A percentile compares a stretch with the other conserved stretches of the same genome.
Conservation (phyloP, 768 basidiomycete genomes). For the Mycena vulgaris region DNA sequence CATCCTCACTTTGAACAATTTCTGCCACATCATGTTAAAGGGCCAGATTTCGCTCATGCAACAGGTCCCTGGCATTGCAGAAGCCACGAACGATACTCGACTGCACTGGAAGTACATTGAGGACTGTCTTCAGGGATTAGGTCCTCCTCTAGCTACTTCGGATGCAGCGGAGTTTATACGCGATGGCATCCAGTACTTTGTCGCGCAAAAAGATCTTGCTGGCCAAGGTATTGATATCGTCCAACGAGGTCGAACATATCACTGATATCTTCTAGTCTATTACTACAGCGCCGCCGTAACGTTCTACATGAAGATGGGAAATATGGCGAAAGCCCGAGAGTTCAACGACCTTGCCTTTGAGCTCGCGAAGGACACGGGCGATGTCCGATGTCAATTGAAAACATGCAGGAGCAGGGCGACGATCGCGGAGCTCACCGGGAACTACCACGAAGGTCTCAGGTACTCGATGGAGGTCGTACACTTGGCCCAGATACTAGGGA, state of each 20-base stretch:
- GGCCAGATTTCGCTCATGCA: background rate
- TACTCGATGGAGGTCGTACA: background rate
- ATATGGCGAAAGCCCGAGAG: slow-evolving; percentile 9
- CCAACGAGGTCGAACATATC: background rate
- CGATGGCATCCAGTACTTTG: background rate
- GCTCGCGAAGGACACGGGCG: background rate
- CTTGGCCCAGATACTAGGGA: background rate
- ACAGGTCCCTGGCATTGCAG: background rate
- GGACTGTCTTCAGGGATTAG: background rate
- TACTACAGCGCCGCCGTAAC: background rate
- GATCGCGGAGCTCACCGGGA: background rate
- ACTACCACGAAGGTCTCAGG: background rate
- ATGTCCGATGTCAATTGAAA: background rate
- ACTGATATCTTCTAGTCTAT: background rate
- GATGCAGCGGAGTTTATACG: background rate
- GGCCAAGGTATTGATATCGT: background rate
- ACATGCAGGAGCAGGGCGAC: background rate
- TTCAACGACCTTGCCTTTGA: background rate
- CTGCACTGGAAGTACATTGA: slow-evolving; percentile 1
- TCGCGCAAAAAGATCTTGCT: background rate
- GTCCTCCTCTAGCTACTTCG: background rate
- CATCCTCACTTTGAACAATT: slow-evolving; percentile 1
- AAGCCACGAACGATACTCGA: background rate
- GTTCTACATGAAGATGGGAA: background rate
- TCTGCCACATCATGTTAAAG: background rate